Evolutionary conservation across 1,284 basidiomycete species (phyloP).

Genomic region (Cerioporus squamosus): DNA sequence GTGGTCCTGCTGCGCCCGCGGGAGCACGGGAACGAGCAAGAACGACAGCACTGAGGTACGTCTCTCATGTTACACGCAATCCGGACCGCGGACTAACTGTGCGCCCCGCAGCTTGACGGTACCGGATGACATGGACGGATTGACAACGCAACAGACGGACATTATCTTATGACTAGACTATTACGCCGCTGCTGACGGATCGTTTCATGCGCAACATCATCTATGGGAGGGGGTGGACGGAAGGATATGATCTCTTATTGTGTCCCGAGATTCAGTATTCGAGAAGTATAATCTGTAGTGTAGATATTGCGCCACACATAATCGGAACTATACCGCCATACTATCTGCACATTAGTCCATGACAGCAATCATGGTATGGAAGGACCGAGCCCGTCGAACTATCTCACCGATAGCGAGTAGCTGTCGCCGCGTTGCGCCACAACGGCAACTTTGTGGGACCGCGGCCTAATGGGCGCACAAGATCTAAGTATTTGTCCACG

Average conservation of each 20-base stretch:
- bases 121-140: not conserved
- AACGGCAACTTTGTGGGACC: not conserved
- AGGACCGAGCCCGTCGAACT: not conserved
- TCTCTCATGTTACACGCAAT: not conserved
- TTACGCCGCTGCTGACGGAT: constrained; percentile 5
- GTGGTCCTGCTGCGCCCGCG: constrained; percentile 25
- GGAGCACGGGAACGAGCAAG: constrained; percentile 5
- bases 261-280: not conserved
- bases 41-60: constrained; percentile 4
- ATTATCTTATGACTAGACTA: not conserved
- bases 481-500: not conserved
- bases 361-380: not conserved
- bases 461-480: not conserved
- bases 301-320: too few relatives aligned
- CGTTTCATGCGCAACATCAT: constrained; percentile 5
- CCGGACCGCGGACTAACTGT: not conserved
- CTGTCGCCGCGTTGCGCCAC: too few relatives aligned
- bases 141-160: not conserved
- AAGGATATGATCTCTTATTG: not conserved
- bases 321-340: too few relatives aligned
- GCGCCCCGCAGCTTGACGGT: not conserved
- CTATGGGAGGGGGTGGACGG: too few relatives aligned
- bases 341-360: too few relatives aligned
- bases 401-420: too few relatives aligned
- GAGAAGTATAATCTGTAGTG: not conserved